phyloP scores from a whole-genome alignment of 768 basidiomycete genomes.

The Mycena filopes region DNA sequence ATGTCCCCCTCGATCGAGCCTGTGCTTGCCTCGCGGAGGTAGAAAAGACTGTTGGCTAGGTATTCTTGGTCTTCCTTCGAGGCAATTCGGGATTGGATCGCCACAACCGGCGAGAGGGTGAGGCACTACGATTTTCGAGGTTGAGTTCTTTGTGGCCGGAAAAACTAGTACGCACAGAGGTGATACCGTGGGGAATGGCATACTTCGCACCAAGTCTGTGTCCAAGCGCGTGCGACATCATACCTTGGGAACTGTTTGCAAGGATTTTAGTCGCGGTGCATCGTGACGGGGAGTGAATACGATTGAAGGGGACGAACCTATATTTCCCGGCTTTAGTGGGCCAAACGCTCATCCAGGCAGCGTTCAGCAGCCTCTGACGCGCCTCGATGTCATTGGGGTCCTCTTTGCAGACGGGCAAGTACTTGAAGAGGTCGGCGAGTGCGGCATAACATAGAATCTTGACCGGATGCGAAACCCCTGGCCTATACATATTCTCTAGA shows the following conservation, averaged over 20 bases:
- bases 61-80: constrained; percentile 71
- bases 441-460: constrained; percentile 75
- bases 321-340: constrained; percentile 68
- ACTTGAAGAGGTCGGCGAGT: constrained; percentile 77
- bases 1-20: constrained; percentile 75
- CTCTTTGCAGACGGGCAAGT: constrained; percentile 72
- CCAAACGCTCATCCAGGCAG: constrained; percentile 87
- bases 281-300: neutral
- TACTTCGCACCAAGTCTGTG: constrained; percentile 80
- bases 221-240: constrained; percentile 81
- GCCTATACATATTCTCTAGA: constrained; percentile 53
- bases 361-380: constrained; percentile 77
- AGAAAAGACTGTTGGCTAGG: constrained; percentile 66
- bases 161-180: constrained; percentile 68
- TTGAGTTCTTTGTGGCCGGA: neutral
- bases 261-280: neutral
- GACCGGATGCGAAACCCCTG: constrained; percentile 63
- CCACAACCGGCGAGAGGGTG: constrained; percentile 73
- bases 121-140: constrained; percentile 61
- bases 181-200: constrained; percentile 83
- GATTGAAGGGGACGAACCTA: constrained; percentile 51
- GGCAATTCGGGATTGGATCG: constrained; percentile 65
- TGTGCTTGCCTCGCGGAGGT: constrained; percentile 68
- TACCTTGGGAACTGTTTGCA: constrained; percentile 64
- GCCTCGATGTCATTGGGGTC: constrained; percentile 64